These are phyloP conservation scores for Oryza longistaminata DNA, from an alignment of 176 grass and related monocot species.

Conservation along the genomic window DNA sequence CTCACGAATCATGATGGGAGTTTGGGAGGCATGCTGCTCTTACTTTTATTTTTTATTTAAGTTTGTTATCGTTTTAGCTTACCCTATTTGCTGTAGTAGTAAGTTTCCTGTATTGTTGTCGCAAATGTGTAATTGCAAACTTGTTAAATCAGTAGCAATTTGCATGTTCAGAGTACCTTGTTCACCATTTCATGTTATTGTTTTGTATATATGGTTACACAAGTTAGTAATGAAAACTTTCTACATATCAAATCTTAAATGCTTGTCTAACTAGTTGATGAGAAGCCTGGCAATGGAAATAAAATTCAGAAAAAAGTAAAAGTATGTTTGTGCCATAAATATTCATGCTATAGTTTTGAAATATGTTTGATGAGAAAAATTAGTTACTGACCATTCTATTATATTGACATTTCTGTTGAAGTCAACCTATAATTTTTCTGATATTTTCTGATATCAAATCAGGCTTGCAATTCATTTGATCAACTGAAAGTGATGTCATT, in stretches of 20 bases:
- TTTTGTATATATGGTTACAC: neutral
- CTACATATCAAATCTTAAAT: neutral
- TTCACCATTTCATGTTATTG: neutral
- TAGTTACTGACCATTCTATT: conserved; percentile 10
- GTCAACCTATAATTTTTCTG: conserved; percentile 9
- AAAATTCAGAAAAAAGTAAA: neutral
- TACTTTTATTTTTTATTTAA: neutral
- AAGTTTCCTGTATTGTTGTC: neutral
- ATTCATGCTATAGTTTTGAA: conserved; percentile 5
- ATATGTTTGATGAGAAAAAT: neutral
- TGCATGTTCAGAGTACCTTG: neutral
- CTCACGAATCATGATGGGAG: neutral
- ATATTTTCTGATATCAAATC: neutral
- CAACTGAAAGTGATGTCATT: conserved; percentile 22
- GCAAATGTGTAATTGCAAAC: neutral
- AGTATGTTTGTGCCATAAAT: neutral
- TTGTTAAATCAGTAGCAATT: conserved; percentile 19
- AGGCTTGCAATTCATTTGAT: conserved; percentile 4
- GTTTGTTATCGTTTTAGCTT: neutral
- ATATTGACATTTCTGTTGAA: conserved; percentile 28
- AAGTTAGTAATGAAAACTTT: neutral
- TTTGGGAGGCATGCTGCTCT: conserved; percentile 5
- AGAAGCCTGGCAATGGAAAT: conserved; percentile 17
- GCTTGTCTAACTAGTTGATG: conserved; percentile 8
- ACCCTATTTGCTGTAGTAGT: neutral